Conservation (phyloP, 768 basidiomycete species). For the Macrolepiota fuliginosa region DNA sequence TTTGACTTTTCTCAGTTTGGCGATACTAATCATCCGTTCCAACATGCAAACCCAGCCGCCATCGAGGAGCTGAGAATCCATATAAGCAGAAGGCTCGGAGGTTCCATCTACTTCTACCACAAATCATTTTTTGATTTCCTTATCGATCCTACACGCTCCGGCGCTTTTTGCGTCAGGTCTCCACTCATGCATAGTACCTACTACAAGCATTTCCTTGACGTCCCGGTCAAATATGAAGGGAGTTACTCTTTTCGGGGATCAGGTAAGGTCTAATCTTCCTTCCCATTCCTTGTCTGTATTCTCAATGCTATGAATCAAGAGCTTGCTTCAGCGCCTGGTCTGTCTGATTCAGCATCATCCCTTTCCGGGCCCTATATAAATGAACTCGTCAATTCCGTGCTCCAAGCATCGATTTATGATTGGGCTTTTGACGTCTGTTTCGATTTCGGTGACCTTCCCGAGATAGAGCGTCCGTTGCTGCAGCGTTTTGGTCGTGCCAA, state of each 20-base stretch:
- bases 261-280: background rate
- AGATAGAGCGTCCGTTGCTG: background rate
- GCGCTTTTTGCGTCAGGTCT: background rate
- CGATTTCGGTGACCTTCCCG: background rate
- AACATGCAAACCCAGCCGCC: background rate
- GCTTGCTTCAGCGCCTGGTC: background rate
- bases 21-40: background rate
- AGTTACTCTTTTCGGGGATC: background rate
- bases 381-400: background rate
- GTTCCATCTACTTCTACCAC: conserved; percentile 1
- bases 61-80: background rate
- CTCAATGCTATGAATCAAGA: background rate
- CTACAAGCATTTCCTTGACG: background rate
- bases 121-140: conserved; percentile 7
- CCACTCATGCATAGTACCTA: background rate
- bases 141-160: background rate
- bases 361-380: background rate
- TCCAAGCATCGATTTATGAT: background rate
- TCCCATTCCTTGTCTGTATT: background rate
- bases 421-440: background rate
- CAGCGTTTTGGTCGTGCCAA: background rate
- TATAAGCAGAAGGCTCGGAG: background rate
- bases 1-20: background rate
- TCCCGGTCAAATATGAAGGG: background rate
- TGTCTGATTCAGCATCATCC: background rate